Base-by-base conservation (phyloP, 805 yeast genomes). In the Ogataea minuta region DNA sequence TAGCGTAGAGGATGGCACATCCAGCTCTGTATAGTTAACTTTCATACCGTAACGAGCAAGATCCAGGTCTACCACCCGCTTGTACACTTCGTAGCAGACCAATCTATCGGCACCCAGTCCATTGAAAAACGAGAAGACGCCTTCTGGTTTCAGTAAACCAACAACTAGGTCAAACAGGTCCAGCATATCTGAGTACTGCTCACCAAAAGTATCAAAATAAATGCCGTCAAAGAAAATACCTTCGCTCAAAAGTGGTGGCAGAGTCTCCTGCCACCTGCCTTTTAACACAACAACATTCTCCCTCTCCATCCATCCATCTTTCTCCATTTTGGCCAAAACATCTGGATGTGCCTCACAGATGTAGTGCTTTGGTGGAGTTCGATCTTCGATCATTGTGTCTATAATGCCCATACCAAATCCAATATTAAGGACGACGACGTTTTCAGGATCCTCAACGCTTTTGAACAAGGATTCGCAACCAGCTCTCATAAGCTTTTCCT, bases 391-490 rank as follows among this genome's bases (percentile, higher is more conserved):
- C 73, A 81, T 77, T 1, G 77, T 66, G 59, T 90, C 98, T 38
- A 90, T 89, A 38, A 90, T 91, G 2, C 98, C 98, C 96, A 90
- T 87, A 2, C 98, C 98, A 59, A 91, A 90, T 0, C 98, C 98
- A 27, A 90, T 85, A 54, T 90, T 90, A 25, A 91, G 66, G 2
- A 91, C 78, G 27, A 67, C 73, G 8, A 68, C 57, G 24, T 70
- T 67, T 1, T 58, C 59, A 2, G 56, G 60, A 20, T 51, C 64
- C 6, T 53, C 59, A 9, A 64, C 52, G 1, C 76, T 67, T 33
- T 67, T 67, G 57, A 82, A 80, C n/a, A 91, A 58, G 0, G 91
- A 67, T 23, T 84, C 79, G 39, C 95, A 83, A 1, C 95, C 95
- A 11, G 81, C 70, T 36, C 72, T 67, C 98, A 90, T 90, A 40